phyloP scores from a whole-genome alignment of 495 filamentous ascomycete genomes.

The Penicillium chermesinum region DNA sequence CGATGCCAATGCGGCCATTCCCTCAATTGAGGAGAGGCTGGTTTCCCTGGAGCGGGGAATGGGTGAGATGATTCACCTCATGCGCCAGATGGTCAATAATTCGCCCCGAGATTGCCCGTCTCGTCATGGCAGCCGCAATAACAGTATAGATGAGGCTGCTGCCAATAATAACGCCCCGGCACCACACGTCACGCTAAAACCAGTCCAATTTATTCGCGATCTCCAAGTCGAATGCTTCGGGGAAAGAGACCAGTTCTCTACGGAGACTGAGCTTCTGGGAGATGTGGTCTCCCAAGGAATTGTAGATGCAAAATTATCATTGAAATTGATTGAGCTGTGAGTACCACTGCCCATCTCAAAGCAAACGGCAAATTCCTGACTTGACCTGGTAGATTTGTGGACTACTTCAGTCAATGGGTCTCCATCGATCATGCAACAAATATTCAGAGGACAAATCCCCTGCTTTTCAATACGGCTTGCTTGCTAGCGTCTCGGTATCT shows the following conservation, averaged over 20 bases:
- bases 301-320: constrained; percentile 32
- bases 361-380: too few relatives aligned
- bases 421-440: constrained; percentile 29
- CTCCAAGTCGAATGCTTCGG: constrained; percentile 35
- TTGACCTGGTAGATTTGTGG: constrained; percentile 35
- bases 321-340: constrained; percentile 36
- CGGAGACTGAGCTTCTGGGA: constrained; percentile 23
- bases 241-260: constrained; percentile 20
- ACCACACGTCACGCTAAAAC: constrained; percentile 26
- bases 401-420: constrained; percentile 35
- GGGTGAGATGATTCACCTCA: constrained; percentile 37
- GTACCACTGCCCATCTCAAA: too few relatives aligned
- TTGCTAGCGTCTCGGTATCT: constrained; percentile 38
- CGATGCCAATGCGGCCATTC: constrained; percentile 30
- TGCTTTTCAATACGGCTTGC: constrained; percentile 38
- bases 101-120: constrained; percentile 19
- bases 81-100: constrained; percentile 34
- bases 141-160: constrained; percentile 23
- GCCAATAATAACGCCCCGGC: constrained; percentile 15
- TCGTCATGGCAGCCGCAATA: constrained; percentile 15
- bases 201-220: constrained; percentile 33
- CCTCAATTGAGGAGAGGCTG: constrained; percentile 38
- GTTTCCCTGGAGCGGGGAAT: constrained; percentile 34
- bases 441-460: constrained; percentile 27
- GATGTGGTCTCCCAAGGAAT: constrained; percentile 30